Evolutionary conservation across 2,329 filamentous ascomycete species (phyloP).

Genomic region (Karstenula rhodostoma): DNA sequence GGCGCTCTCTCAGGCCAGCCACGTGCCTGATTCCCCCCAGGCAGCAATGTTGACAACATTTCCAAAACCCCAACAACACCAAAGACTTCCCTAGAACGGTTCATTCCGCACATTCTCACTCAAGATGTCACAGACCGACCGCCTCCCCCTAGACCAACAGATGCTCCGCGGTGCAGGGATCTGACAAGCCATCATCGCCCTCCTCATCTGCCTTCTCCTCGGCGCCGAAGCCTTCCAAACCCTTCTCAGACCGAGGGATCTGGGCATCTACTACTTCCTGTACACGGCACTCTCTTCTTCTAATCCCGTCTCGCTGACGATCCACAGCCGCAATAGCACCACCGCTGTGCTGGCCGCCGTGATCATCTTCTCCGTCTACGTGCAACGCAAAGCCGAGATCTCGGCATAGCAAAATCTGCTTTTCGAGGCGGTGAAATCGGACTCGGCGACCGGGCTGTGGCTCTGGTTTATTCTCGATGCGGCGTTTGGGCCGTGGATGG

Average conservation of each 20-base stretch:
- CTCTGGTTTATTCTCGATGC: constrained; percentile 22
- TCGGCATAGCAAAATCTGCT: constrained; percentile 4
- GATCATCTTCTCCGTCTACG: constrained; percentile 20
- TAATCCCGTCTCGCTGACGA: neutral
- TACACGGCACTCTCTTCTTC: neutral
- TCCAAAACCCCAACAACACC: too few relatives aligned
- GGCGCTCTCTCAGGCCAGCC: too few relatives aligned
- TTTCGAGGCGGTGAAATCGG: constrained; percentile 15
- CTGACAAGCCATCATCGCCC: constrained; percentile 17
- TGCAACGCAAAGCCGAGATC: constrained; percentile 15
- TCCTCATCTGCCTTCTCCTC: constrained; percentile 15
- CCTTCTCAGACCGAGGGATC: constrained; percentile 4
- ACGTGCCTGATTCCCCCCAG: too few relatives aligned
- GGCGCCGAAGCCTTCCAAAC: constrained; percentile 7
- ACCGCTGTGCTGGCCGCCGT: constrained; percentile 17
- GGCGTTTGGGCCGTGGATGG: constrained; percentile 13
- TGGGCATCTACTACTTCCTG: constrained; percentile 17
- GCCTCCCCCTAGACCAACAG: constrained; percentile 7
- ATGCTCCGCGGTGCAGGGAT: constrained; percentile 17
- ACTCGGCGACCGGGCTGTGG: constrained; percentile 19
- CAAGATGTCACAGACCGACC: neutral
- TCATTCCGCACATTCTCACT: neutral
- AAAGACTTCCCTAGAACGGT: too few relatives aligned
- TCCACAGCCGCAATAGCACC: constrained; percentile 4
- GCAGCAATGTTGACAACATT: too few relatives aligned